Base-by-base conservation (phyloP, 2,329 filamentous ascomycete genomes). In the Xylaria arbuscula region DNA sequence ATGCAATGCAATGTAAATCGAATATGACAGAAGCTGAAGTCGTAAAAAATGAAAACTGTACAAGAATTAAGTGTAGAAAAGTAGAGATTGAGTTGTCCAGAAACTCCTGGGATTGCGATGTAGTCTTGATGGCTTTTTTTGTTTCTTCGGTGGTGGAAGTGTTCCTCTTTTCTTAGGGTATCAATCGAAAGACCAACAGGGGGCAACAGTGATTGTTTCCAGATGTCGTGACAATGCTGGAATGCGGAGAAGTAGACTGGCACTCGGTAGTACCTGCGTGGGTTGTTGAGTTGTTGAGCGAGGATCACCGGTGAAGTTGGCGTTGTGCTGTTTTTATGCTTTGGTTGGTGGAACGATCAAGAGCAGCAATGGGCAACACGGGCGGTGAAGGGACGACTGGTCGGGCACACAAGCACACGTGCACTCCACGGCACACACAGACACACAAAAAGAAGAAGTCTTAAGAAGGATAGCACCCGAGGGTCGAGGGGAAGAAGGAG, bases 401-500 rank as follows among this genome's bases (percentile, higher is more conserved):
- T 70, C 48, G 58, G 67, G 67, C 62, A 66, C 65, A 65, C 66
- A 54, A 47, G 62, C 53, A 66, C 62, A 64, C 38, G 63, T 53
- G 62, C 72, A 70, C 70, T 69, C 72, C 70, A 68, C 69, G 69
- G 68, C 70, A 71, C 69, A 72, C 72, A 76, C 67, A 73, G 72
- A 73, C 72, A 75, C 68, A 74, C 73, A 75, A 75, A 75, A 74
- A 70, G 70, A 69, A 72, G 66, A 70, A 73, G 70, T 70, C 68
- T 74, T 72, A 74, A 76, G 75, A 72, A 76, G 70, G 76, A 78
- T 75, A 76, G 75, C 72, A 78, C 75, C 77, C 74, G 77, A 76
- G 76, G 74, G 76, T 66, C 74, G 62, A 74, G 78, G 74, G 78
- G 74, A 76, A 74, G 74, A 66, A 70, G 72, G 60, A 64, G 62